phyloP scores from a whole-genome alignment of 768 basidiomycete species.

The Tylopilus sp. region DNA sequence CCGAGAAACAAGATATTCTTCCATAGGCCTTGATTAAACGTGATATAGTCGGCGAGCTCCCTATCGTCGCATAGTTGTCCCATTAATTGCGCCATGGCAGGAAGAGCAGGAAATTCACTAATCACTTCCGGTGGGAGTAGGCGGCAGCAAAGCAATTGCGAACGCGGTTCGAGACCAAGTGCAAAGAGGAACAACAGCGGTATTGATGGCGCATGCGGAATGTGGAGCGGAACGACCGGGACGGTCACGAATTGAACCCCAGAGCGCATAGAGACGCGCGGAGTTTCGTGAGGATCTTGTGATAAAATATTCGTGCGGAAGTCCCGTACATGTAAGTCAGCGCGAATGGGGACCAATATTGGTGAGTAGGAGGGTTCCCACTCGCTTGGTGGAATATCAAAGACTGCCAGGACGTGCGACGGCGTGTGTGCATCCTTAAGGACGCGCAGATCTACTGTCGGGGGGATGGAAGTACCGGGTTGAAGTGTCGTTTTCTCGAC shows the following conservation, averaged over 20 bases:
- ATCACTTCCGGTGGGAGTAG: slow-evolving; percentile 50
- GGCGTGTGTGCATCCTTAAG: slow-evolving; percentile 45
- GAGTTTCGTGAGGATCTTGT: slow-evolving; percentile 31
- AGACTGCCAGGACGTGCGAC: slow-evolving; percentile 55
- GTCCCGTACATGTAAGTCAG: slow-evolving; percentile 40
- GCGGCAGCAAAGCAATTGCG: slow-evolving; percentile 44
- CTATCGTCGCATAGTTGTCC: slow-evolving; percentile 37
- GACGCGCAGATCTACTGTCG: slow-evolving; percentile 47
- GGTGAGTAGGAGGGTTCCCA: slow-evolving; percentile 35
- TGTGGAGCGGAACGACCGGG: slow-evolving; percentile 45
- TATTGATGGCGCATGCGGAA: slow-evolving; percentile 54
- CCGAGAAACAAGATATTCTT: slow-evolving; percentile 58
- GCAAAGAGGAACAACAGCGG: slow-evolving; percentile 59
- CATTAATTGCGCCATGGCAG: slow-evolving; percentile 54
- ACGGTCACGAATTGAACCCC: slow-evolving; percentile 41
- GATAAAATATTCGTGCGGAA: slow-evolving; percentile 38
- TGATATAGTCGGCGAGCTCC: slow-evolving; percentile 30
- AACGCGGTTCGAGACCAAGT: slow-evolving; percentile 48
- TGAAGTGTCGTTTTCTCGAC: slow-evolving; percentile 26
- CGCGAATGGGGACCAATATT: slow-evolving; percentile 52
- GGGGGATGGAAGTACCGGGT: slow-evolving; percentile 33
- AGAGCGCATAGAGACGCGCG: slow-evolving; percentile 18
- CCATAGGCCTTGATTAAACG: slow-evolving; percentile 61
- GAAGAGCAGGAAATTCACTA: slow-evolving; percentile 60
- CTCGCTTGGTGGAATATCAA: slow-evolving; percentile 29